These are phyloP conservation scores for Ogataea saltuana DNA, from an alignment of 805 yeast species.

Conservation along the genomic window DNA sequence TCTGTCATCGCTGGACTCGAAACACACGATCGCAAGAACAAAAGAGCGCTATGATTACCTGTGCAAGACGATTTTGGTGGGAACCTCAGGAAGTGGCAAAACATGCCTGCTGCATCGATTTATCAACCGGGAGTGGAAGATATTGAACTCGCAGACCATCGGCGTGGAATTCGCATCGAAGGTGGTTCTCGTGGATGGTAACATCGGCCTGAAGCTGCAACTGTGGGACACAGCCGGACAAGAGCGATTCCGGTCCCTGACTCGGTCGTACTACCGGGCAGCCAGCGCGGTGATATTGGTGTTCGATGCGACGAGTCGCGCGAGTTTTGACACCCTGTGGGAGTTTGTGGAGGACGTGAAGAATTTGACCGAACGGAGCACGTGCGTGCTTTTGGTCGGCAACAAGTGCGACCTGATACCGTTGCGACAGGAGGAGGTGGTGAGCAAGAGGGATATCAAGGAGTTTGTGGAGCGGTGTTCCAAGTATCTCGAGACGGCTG, in stretches of 20 bases:
- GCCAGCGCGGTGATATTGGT: constrained; percentile 40
- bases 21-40: constrained; percentile 16
- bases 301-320: constrained; percentile 33
- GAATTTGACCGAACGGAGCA: constrained; percentile 31
- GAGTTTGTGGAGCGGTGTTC: constrained; percentile 27
- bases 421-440: too few relatives aligned
- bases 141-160: constrained; percentile 38
- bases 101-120: constrained; percentile 41
- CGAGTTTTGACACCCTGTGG: constrained; percentile 30
- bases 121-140: constrained; percentile 31
- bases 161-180: constrained; percentile 43
- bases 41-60: constrained; percentile 37
- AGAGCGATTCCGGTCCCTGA: constrained; percentile 37
- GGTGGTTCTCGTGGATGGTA: constrained; percentile 26
- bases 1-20: constrained; percentile 25
- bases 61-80: constrained; percentile 30
- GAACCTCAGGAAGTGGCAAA: constrained; percentile 21
- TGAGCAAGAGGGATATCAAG: constrained; percentile 15
- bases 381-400: constrained; percentile 37
- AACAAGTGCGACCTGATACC: constrained; percentile 38
- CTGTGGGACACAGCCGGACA: constrained; percentile 25
- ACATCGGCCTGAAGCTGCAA: constrained; percentile 33
- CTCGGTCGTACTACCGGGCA: constrained; percentile 40
- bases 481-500: constrained; percentile 29
- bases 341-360: constrained; percentile 36